Evolutionary conservation across 1,284 basidiomycete species (phyloP).

Genomic region (Heterobasidion occidentale): DNA sequence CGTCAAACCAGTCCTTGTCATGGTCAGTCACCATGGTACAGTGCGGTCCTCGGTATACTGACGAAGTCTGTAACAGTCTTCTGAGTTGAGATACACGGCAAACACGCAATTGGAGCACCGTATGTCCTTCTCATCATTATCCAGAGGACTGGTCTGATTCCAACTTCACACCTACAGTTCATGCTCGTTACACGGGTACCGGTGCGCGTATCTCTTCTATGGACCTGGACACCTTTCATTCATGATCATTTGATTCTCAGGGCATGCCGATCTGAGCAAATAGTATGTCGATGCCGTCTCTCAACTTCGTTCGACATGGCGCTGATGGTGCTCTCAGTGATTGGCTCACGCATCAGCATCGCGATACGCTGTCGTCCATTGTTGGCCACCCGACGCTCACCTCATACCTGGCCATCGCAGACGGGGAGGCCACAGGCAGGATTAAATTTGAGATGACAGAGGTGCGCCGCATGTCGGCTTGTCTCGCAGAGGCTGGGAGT

Average conservation of each 20-base stretch:
- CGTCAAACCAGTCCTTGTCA: conserved; percentile 18
- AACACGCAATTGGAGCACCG: conserved; percentile 91
- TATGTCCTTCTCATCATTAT: conserved; percentile 23
- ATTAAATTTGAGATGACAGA: conserved; percentile 95
- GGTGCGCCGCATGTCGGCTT: conserved; percentile 38
- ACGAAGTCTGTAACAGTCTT: conserved; percentile 41
- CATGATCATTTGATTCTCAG: conserved; percentile 26
- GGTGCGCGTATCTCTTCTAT: conserved; percentile 35
- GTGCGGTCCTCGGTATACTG: conserved; percentile 4
- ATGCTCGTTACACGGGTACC: conserved; percentile 94
- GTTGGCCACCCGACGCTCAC: conserved; percentile 85
- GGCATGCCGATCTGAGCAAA: conserved; percentile 92
- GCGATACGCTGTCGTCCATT: conserved; percentile 89
- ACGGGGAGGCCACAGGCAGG: conserved; percentile 85
- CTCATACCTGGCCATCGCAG: conserved; percentile 87
- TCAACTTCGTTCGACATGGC: conserved; percentile 2
- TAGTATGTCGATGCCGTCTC: conserved; percentile 50
- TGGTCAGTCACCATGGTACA: conserved; percentile 35
- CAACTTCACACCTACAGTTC: conserved; percentile 45
- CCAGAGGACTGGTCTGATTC: conserved; percentile 5
- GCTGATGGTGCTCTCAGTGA: conserved; percentile 49
- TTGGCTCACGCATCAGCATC: conserved; percentile 96
- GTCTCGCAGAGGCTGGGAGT: conserved; percentile 2
- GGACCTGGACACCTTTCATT: neutral
- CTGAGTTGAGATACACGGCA: conserved; percentile 88